Evolutionary conservation across 83 land plant species (phyloP).

Genomic region (Picea abies): DNA sequence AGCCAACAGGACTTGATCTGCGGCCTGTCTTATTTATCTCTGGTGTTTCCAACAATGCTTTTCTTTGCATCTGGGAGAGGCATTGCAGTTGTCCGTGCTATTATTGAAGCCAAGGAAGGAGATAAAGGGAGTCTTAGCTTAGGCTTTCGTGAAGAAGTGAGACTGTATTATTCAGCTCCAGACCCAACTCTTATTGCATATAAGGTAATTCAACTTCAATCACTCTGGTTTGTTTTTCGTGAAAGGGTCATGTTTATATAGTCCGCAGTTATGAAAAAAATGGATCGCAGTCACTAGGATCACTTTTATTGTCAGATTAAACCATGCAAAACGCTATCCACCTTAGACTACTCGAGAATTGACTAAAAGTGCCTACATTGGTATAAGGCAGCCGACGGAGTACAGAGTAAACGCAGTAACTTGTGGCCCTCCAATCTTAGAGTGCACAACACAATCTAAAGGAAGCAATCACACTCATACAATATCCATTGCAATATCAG

Average conservation of each 20-base stretch:
- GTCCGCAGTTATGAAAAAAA: no score
- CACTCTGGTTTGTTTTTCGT: background rate
- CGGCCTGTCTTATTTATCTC: conserved; percentile 32
- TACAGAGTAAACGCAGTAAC: no score
- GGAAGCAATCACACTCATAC: no score
- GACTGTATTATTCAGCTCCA: conserved; percentile 37
- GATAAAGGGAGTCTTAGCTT: conserved; percentile 38
- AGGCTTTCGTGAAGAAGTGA: conserved; percentile 27
- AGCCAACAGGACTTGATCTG: conserved; percentile 23
- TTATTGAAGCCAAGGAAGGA: conserved; percentile 37
- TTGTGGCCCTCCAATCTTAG: no score
- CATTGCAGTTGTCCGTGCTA: conserved; percentile 30
- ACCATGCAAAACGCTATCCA: no score
- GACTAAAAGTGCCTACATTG: no score
- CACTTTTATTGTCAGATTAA: no score
- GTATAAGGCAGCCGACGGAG: no score
- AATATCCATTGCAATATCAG: no score
- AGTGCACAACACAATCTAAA: no score
- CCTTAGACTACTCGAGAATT: no score
- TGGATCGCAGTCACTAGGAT: background rate
- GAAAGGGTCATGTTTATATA: no score
- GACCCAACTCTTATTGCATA: conserved; percentile 35
- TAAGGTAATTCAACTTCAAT: background rate
- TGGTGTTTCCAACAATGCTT: conserved; percentile 32
- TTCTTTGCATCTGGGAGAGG: conserved; percentile 42